phyloP scores from a whole-genome alignment of 345 rosid species.

The Geranium brycei region DNA sequence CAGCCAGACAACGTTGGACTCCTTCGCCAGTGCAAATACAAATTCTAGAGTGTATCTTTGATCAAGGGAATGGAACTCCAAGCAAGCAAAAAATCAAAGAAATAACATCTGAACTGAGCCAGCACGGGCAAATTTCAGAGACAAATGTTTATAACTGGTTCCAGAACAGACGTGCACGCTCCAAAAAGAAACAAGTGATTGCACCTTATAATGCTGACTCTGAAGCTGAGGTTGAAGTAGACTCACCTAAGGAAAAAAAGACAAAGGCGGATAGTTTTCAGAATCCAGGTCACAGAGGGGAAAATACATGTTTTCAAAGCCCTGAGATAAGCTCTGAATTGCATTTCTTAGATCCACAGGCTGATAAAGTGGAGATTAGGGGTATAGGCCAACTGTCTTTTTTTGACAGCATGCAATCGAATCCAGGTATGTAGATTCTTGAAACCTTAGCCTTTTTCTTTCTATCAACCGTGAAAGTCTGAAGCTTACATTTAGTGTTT shows the following conservation, averaged over 20 bases:
- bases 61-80: conserved; percentile 43
- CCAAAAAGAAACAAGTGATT: conserved; percentile 39
- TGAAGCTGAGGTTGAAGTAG: conserved; percentile 17
- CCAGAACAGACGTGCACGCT: conserved; percentile 64
- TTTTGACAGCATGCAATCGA: no score
- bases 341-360: no score
- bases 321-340: conserved; percentile 24
- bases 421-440: no score
- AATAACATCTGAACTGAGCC: conserved; percentile 32
- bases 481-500: no score
- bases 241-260: conserved; percentile 21
- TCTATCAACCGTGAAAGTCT: no score
- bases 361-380: no score
- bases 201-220: conserved; percentile 4
- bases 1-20: conserved; percentile 58
- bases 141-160: conserved; percentile 75
- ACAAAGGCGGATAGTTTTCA: conserved; percentile 20
- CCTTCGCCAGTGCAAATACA: conserved; percentile 50
- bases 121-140: conserved; percentile 58
- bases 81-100: conserved; percentile 44
- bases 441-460: no score
- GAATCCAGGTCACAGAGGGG: background rate
- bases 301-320: conserved; percentile 20
- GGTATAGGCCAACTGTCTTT: no score
- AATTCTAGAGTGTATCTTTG: conserved; percentile 44